A percentile compares a stretch with the other conserved stretches of the same genome.
Conservation (phyloP, 2,329 filamentous ascomycete species). For the Fonsecaea monophora region DNA sequence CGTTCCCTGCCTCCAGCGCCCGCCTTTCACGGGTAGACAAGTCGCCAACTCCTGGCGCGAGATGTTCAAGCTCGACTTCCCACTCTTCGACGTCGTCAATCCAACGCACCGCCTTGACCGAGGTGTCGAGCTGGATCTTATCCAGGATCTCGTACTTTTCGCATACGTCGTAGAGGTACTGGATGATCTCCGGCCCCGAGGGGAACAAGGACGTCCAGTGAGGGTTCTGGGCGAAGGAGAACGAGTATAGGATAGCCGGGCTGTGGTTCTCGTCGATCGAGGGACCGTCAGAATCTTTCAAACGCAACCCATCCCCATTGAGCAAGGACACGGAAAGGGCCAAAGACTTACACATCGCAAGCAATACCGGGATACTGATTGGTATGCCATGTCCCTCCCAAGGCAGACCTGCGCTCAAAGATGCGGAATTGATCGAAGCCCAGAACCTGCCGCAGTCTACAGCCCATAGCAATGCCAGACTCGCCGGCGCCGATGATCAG, state of each 20-base stretch:
- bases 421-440: constrained; percentile 65
- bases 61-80: constrained; percentile 60
- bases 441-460: constrained; percentile 63
- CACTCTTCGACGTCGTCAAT: constrained; percentile 61
- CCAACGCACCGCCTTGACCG: constrained; percentile 61
- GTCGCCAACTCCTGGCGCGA: constrained; percentile 62
- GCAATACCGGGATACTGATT: constrained; percentile 67
- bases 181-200: constrained; percentile 57
- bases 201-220: constrained; percentile 60
- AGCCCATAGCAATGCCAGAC: constrained; percentile 68
- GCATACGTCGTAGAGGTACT: constrained; percentile 62
- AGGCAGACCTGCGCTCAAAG: constrained; percentile 64
- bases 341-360: constrained; percentile 58
- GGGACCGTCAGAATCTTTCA: neutral
- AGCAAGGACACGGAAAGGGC: neutral
- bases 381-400: constrained; percentile 70
- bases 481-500: constrained; percentile 68
- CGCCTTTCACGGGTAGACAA: constrained; percentile 56
- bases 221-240: constrained; percentile 62
- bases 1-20: constrained; percentile 53
- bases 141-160: constrained; percentile 59
- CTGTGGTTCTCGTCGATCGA: constrained; percentile 42
- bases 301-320: neutral
- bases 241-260: constrained; percentile 63
- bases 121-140: constrained; percentile 65